Evolutionary conservation across 805 yeast genomes (phyloP), one percentile per base, ranked within the genome.

Genomic region (Teunomyces kruisii): DNA sequence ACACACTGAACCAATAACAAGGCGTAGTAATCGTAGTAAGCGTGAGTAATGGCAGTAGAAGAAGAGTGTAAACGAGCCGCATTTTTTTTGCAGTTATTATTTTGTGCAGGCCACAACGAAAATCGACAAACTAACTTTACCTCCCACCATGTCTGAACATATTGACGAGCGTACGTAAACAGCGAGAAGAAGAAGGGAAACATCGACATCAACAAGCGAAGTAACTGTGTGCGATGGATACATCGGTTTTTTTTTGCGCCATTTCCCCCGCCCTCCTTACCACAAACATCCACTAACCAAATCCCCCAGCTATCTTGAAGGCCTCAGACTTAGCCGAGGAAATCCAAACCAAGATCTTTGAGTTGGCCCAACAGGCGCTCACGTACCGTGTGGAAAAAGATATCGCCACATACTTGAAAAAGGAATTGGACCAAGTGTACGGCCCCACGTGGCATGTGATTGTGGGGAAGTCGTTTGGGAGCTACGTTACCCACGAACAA

Each of bases 361-460:
- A 74, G 45, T 55, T 79, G 45, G 67, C 84, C 1, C 55, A 58
- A 22, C 68, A 69, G 29, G 79, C 84, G 1, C 63, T 67, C 22
- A 56, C 68, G 14, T 70, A 72, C 54, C 63, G 63, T 31, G 64
- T 75, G 12, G 81, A 79, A 45, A 79, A 79, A 52, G 92, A 86
- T 43, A 69, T 85, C 30, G 91, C 94, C 12, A 75, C 82, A 0
- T 70, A 65, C 44, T 64, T 86, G 48, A 87, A 86, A 67, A 83
- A 83, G 53, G 83, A 76, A 50, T 62, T 86, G 62, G 94, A 86
- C 59, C 73, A 75, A 39, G 62, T 72, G 38, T 78, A 74, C 47
- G 92, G 91, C 0, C 76, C 81, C 24, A 79, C 88, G 32, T 87
- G 94, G 95, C 92, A 87, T 60, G 88, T 84, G 2, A 76, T 87